A percentile compares a stretch with the other conserved stretches of the same genome.
phyloP scores from a whole-genome alignment of 495 filamentous ascomycete genomes.

The Aspergillus coremiiformis region DNA sequence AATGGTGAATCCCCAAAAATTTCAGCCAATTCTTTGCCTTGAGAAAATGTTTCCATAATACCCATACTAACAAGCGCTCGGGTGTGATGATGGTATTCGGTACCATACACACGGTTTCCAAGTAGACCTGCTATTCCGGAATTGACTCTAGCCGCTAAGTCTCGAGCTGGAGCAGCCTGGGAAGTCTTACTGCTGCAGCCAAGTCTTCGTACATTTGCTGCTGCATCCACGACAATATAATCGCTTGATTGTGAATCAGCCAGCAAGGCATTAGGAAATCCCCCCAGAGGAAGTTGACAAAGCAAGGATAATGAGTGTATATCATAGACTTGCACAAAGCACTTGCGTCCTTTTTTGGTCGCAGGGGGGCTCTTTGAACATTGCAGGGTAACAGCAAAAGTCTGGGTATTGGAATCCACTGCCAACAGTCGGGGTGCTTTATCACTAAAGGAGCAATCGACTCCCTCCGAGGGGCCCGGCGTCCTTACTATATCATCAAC shows the following conservation, averaged over 20 bases:
- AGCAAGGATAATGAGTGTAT: conserved; percentile 26
- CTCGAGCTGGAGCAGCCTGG: conserved; percentile 42
- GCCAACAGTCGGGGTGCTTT: conserved; percentile 22
- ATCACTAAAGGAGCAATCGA: neutral
- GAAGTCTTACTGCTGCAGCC: conserved; percentile 48
- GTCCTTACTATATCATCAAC: conserved; percentile 35
- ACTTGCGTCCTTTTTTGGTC: conserved; percentile 15
- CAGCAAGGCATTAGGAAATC: conserved; percentile 29
- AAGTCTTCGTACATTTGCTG: conserved; percentile 40
- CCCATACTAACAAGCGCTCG: conserved; percentile 23
- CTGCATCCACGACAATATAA: conserved; percentile 47
- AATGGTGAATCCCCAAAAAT: conserved; percentile 69
- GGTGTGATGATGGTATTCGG: conserved; percentile 10
- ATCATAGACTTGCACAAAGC: conserved; percentile 30
- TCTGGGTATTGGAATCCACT: conserved; percentile 28
- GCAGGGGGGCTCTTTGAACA: neutral
- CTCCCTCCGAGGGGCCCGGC: conserved; percentile 11
- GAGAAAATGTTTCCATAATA: conserved; percentile 42
- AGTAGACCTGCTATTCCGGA: conserved; percentile 47
- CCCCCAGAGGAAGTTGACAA: conserved; percentile 21
- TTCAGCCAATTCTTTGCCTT: conserved; percentile 57
- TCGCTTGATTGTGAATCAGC: conserved; percentile 44
- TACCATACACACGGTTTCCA: conserved; percentile 20
- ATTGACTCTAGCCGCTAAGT: conserved; percentile 34
- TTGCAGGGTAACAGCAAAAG: conserved; percentile 28